Evolutionary conservation across 2,329 filamentous ascomycete genomes (phyloP).

Genomic region (Apiospora saccharicola): DNA sequence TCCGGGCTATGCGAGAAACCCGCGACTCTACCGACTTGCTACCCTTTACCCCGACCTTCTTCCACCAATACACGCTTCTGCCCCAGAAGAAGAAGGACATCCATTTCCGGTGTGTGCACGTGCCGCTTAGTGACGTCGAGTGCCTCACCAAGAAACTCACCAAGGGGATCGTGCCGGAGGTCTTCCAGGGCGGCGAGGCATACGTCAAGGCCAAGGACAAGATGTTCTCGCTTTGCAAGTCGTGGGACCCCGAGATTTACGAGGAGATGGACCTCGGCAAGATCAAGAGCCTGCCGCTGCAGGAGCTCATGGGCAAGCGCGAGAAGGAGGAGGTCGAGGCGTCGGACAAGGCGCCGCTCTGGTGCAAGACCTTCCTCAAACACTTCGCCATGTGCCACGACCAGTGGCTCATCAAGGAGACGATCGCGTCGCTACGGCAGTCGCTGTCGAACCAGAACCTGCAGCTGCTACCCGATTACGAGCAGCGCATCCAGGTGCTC

Average conservation of each 20-base stretch:
- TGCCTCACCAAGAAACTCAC: conserved; percentile 77
- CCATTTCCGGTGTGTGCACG: conserved; percentile 69
- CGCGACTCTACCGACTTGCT: conserved; percentile 85
- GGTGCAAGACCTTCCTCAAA: conserved; percentile 82
- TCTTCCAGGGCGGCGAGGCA: conserved; percentile 61
- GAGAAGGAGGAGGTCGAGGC: conserved; percentile 67
- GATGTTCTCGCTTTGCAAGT: conserved; percentile 71
- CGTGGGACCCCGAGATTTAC: conserved; percentile 80
- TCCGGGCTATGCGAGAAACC: conserved; percentile 71
- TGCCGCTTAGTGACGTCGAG: conserved; percentile 82
- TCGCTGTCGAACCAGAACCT: conserved; percentile 96
- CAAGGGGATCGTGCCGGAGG: conserved; percentile 65
- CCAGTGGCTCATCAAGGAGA: conserved; percentile 94
- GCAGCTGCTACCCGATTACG: conserved; percentile 93
- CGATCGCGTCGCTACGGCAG: conserved; percentile 85
- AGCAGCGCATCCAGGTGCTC: conserved; percentile 90
- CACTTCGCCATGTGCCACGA: conserved; percentile 98
- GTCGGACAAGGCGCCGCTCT: conserved; percentile 69
- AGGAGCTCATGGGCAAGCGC: conserved; percentile 80
- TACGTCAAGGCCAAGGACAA: conserved; percentile 68
- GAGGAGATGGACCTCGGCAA: conserved; percentile 83
- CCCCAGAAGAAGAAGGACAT: conserved; percentile 73
- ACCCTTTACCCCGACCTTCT: conserved; percentile 79
- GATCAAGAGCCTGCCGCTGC: conserved; percentile 82
- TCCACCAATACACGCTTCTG: conserved; percentile 70